phyloP scores from a whole-genome alignment of 2,329 filamentous ascomycete genomes.

The Escovopsis sp. region DNA sequence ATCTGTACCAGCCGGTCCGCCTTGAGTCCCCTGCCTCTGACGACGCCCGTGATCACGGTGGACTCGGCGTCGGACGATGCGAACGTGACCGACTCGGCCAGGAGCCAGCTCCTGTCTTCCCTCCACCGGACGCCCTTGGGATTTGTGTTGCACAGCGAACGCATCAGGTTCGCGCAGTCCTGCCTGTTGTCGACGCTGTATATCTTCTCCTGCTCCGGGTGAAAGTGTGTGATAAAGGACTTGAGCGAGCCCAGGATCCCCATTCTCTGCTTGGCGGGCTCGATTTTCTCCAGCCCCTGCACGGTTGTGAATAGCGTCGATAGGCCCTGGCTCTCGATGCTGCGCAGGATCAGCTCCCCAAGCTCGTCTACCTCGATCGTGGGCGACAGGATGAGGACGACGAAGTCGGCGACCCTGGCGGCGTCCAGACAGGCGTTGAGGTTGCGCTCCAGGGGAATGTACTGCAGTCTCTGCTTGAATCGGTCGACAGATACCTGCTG shows the following conservation, averaged over 20 bases:
- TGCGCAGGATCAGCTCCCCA: conserved; percentile 71
- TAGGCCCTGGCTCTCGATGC: conserved; percentile 84
- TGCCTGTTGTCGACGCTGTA: conserved; percentile 78
- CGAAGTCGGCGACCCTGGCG: conserved; percentile 78
- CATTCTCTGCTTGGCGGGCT: conserved; percentile 62
- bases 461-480: conserved; percentile 91
- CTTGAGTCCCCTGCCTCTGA: conserved; percentile 76
- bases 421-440: conserved; percentile 69
- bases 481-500: conserved; percentile 58
- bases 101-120: conserved; percentile 90
- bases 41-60: conserved; percentile 66
- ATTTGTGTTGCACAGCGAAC: conserved; percentile 78
- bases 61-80: conserved; percentile 42
- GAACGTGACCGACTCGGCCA: conserved; percentile 71
- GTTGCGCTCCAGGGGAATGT: conserved; percentile 59
- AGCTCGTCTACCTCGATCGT: conserved; percentile 69
- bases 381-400: conserved; percentile 71
- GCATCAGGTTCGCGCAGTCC: conserved; percentile 80
- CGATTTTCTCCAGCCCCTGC: conserved; percentile 61
- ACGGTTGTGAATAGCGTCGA: conserved; percentile 83
- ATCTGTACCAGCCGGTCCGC: conserved; percentile 81
- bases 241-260: conserved; percentile 71
- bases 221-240: conserved; percentile 88
- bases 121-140: conserved; percentile 94
- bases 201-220: conserved; percentile 81